Base-by-base conservation (phyloP, 768 basidiomycete species). In the Boletus rex-veris region DNA sequence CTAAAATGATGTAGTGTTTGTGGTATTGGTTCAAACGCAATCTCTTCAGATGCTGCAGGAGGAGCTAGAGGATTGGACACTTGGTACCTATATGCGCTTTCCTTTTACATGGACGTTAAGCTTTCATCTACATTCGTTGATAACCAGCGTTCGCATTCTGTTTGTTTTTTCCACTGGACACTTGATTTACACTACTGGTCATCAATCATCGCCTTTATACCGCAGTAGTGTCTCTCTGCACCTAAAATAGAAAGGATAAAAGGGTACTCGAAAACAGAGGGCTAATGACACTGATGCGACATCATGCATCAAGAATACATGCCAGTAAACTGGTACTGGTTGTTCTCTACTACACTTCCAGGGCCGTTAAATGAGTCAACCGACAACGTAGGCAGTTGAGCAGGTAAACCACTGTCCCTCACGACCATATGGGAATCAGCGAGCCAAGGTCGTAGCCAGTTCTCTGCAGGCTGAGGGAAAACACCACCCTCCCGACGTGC, bases 11-110 rank as follows among this genome's bases (percentile, higher is more conserved):
- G 3, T 59, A 92, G 90, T 92, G 90, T 69, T 65, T 92, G 60
- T 90, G 66, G 69, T 92, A 92, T 75, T 89, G 84, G 78, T 80
- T 91, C 76, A 88, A 80, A 71, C 81, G 89, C 58, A 90, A 91
- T 71, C 70, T 92, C 47, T 92, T 90, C 81, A 77, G 86, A 59
- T 87, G 79, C 70, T 92, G 86, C 80, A 81, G 90, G 62, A 81
- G 77, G 64, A 88, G 85, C 64, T 92, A 72, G 77, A 30, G 31
- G 49, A 48, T 4, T 36, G 37, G 30, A 40, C 38, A 18, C 18
- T 46, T 50, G 12, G 24, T 46, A 54, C 44, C 51, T 31, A 57
- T 58, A 67, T 58, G 54, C 50, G 26, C 37, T 53, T 52, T 55
- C 50, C 31, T 57, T 62, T 50, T 59, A 43, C 53, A 63, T 54